Evolutionary conservation across 331 rosid genomes (phyloP).

Genomic region (Quercus lobata): DNA sequence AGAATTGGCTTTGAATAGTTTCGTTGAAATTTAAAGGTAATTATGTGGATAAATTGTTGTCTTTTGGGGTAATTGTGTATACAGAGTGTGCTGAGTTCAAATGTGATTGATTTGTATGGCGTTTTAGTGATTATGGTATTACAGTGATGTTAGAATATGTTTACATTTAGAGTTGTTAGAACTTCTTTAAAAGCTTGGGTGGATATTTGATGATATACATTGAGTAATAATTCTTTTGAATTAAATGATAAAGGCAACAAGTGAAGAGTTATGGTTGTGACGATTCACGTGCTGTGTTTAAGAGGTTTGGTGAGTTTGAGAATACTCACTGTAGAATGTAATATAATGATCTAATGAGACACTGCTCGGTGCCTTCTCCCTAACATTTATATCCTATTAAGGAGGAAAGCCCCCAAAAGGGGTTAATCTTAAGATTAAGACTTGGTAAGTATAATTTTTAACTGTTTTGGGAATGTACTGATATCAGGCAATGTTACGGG

Average conservation of each 20-base stretch:
- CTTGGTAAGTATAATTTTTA: constrained; percentile 23
- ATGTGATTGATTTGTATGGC: background rate
- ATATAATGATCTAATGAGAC: background rate
- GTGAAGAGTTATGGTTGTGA: background rate
- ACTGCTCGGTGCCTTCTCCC: background rate
- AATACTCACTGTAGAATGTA: background rate
- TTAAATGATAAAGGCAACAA: background rate
- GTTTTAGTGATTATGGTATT: background rate
- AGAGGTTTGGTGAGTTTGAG: background rate
- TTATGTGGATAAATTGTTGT: background rate
- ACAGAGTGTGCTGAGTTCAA: background rate
- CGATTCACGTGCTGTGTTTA: background rate
- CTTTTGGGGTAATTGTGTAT: background rate
- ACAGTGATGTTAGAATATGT: background rate
- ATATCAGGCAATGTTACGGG: constrained; percentile 86
- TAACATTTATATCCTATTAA: background rate
- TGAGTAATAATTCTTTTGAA: background rate
- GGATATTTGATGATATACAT: background rate
- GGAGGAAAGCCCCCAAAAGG: background rate
- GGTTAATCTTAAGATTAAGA: background rate
- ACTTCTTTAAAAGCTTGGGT: background rate
- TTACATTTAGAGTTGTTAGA: background rate
- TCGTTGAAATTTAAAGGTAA: background rate
- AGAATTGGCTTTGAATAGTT: background rate
- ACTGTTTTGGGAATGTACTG: constrained; percentile 30